Percentiles rank a stretch among this genome's conserved stretches.
Conservation (phyloP, 768 basidiomycete species). For the Pulveroboletus frians region DNA sequence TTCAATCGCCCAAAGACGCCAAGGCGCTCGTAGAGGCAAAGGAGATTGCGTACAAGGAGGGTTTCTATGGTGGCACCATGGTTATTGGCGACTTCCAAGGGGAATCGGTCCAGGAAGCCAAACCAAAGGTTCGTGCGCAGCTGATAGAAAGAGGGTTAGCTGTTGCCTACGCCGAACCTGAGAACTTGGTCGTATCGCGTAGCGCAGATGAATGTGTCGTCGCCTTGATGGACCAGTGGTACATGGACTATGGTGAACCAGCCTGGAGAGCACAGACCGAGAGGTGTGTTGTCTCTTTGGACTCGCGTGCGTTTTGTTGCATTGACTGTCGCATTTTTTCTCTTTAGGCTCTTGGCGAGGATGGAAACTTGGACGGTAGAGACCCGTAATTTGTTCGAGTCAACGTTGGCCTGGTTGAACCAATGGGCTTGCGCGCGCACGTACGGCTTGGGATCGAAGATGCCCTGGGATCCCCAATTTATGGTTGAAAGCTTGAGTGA, state of each 20-base stretch:
- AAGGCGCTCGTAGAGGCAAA: constrained; percentile 95
- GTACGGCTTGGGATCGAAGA: constrained; percentile 89
- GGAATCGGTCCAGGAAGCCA: constrained; percentile 83
- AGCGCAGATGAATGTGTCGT: constrained; percentile 98
- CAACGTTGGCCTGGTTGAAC: constrained; percentile 90
- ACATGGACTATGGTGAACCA: constrained; percentile 92
- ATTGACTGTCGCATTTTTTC: not conserved
- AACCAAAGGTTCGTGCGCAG: constrained; percentile 76
- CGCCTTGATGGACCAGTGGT: constrained; percentile 99
- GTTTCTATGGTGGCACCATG: constrained; percentile 95
- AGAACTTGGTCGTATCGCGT: constrained; percentile 82
- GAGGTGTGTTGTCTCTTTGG: constrained; percentile 46
- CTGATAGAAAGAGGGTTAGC: constrained; percentile 78
- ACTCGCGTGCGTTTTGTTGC: not conserved
- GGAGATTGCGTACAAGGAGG: constrained; percentile 97
- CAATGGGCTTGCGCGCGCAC: constrained; percentile 99
- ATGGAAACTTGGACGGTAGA: constrained; percentile 93
- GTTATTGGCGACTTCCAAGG: constrained; percentile 88
- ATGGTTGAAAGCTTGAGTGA: constrained; percentile 95
- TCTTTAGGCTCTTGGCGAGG: constrained; percentile 59
- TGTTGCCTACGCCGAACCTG: constrained; percentile 93
- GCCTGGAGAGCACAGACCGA: constrained; percentile 85
- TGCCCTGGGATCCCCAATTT: constrained; percentile 97
- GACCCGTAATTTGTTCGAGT: constrained; percentile 89
- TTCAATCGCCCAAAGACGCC: constrained; percentile 89